Conservation (phyloP, 2,329 filamentous ascomycete genomes). For the Aphanocladium album region DNA sequence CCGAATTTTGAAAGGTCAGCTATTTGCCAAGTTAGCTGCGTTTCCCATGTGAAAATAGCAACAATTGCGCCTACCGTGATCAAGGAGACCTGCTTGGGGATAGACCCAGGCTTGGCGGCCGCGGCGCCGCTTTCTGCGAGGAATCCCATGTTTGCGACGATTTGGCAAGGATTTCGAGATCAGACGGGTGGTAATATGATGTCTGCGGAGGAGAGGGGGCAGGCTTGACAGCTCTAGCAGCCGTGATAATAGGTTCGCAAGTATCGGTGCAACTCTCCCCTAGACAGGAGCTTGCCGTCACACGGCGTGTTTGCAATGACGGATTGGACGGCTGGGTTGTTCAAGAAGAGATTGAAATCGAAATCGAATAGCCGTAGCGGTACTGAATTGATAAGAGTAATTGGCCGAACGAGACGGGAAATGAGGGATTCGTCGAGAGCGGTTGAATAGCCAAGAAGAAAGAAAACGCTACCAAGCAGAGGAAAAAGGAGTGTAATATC, state of each 20-base stretch:
- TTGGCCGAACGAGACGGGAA: background rate
- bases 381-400: background rate
- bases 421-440: background rate
- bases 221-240: background rate
- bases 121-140: background rate
- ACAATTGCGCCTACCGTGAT: slow-evolving; percentile 18
- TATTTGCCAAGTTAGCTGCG: slow-evolving; percentile 26
- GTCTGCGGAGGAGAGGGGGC: no score
- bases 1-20: slow-evolving; percentile 72
- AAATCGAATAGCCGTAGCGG: background rate
- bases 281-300: background rate
- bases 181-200: no score
- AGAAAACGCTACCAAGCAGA: background rate
- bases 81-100: slow-evolving; percentile 16
- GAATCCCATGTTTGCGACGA: background rate
- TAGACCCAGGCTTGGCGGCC: slow-evolving; percentile 9
- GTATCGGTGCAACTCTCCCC: background rate
- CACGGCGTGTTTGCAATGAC: background rate
- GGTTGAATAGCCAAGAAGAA: background rate
- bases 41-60: background rate
- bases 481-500: slow-evolving; percentile 7
- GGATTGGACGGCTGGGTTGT: background rate
- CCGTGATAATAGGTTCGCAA: background rate
- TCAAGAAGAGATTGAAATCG: background rate
- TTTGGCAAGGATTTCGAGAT: background rate